Evolutionary conservation across 192 early-diverging fungal species (phyloP).

Genomic region (Coemansia sp.): DNA sequence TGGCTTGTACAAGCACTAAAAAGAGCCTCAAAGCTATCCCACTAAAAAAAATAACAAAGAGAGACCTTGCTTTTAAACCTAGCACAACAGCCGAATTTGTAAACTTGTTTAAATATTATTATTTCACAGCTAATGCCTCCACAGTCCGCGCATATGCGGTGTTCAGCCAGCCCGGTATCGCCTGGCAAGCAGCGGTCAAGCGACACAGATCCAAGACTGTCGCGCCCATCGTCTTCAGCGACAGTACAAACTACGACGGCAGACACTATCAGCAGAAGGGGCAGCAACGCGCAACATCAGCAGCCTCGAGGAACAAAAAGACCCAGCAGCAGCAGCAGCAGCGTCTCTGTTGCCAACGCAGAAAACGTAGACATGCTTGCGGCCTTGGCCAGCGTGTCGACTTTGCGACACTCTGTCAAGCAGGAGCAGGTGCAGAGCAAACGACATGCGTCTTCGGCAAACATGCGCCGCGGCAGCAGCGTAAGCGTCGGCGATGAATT

Average conservation of each 20-base stretch:
- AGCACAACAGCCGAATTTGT: not conserved
- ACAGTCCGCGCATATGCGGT: not conserved
- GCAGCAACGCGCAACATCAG: too few species aligned
- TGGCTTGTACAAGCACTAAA: too few species aligned
- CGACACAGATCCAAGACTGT: not conserved
- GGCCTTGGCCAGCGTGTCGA: conserved; percentile 30
- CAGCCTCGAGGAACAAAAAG: not conserved
- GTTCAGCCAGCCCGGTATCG: not conserved
- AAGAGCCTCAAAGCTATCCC: too few species aligned
- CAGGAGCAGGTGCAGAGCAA: not conserved
- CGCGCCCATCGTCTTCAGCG: not conserved
- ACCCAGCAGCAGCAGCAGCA: conserved; percentile 5
- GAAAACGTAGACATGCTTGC: conserved; percentile 13
- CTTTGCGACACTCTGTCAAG: conserved; percentile 5
- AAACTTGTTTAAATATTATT: not conserved
- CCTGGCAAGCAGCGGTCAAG: not conserved
- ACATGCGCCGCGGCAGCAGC: not conserved
- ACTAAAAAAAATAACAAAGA: not conserved
- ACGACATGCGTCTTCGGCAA: not conserved
- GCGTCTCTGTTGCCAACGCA: not conserved
- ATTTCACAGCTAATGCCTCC: not conserved
- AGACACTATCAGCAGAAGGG: too few species aligned
- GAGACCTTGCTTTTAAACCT: not conserved
- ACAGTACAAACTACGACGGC: too few species aligned
- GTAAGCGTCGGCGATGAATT: not conserved